These are phyloP conservation scores for Moricandia arvensis DNA, from an alignment of 345 rosid species.

Conservation along the genomic window DNA sequence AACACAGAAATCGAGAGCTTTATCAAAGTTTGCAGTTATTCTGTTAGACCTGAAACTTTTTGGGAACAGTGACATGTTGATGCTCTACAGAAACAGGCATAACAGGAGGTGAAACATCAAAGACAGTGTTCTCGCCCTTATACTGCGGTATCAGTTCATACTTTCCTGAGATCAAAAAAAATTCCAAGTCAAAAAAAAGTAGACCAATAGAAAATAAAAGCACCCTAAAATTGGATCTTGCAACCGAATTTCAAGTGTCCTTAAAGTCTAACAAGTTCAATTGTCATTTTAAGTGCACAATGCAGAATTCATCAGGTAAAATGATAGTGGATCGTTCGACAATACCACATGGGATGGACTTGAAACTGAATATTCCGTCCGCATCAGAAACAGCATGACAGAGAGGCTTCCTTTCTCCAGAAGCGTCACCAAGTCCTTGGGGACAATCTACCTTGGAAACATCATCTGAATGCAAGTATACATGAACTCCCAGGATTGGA, in stretches of 20 bases:
- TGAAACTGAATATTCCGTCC: constrained; percentile 71
- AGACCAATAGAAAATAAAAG: too few species aligned
- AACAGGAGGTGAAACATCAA: constrained; percentile 86
- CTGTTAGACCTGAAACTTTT: constrained; percentile 73
- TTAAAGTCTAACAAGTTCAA: constrained; percentile 8
- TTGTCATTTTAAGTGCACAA: constrained; percentile 8
- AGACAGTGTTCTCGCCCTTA: constrained; percentile 91
- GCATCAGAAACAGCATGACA: constrained; percentile 84
- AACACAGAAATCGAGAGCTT: neutral
- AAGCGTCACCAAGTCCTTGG: constrained; percentile 57
- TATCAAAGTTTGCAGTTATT: neutral
- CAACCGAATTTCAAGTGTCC: constrained; percentile 8
- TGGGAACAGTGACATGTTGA: constrained; percentile 66
- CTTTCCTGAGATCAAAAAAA: neutral
- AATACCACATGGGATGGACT: constrained; percentile 83
- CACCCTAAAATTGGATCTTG: neutral
- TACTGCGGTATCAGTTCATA: constrained; percentile 75
- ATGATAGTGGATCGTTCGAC: constrained; percentile 1
- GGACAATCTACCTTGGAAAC: constrained; percentile 65
- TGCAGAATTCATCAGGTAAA: constrained; percentile 27
- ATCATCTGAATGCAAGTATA: constrained; percentile 82
- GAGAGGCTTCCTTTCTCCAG: constrained; percentile 65
- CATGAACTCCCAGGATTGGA: constrained; percentile 84
- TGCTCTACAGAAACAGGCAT: constrained; percentile 69
- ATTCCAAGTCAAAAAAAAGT: too few species aligned